These are phyloP conservation scores for Aegilops bicornis DNA, from an alignment of 176 grass and related monocot species.

Conservation along the genomic window DNA sequence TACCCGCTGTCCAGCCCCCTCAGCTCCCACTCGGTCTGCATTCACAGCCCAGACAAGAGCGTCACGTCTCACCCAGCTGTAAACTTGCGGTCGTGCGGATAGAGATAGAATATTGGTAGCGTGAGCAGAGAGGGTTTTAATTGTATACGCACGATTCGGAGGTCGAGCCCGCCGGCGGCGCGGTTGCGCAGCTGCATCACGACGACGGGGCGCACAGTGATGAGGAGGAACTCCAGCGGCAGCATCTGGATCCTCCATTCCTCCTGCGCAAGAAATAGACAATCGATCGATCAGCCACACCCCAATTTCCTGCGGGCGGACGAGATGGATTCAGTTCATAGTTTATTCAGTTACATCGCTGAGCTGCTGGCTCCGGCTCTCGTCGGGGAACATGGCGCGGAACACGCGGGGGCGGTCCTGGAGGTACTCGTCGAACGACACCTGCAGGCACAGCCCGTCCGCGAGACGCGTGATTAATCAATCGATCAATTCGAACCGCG, in stretches of 20 bases:
- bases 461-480: not conserved
- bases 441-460: conserved; percentile 21
- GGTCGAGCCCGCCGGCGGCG: conserved; percentile 42
- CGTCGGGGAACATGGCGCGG: conserved; percentile 83
- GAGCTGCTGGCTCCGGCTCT: conserved; percentile 52
- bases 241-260: conserved; percentile 74
- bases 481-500: not conserved
- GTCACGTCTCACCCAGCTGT: not conserved
- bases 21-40: conserved; percentile 77
- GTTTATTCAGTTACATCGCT: conserved; percentile 44
- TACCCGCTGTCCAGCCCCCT: conserved; percentile 50
- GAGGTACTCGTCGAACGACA: conserved; percentile 76
- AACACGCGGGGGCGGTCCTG: conserved; percentile 58
- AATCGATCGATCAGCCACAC: not conserved
- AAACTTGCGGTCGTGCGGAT: too few species aligned
- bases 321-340: not conserved
- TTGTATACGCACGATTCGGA: conserved; percentile 43
- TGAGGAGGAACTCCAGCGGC: conserved; percentile 79
- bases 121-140: not conserved
- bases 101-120: not conserved
- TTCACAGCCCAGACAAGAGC: not conserved
- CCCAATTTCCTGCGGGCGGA: too few species aligned
- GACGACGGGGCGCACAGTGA: conserved; percentile 72
- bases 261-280: conserved; percentile 30
- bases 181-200: conserved; percentile 63